Conservation (phyloP, 257 asterid species). For the Agastache rugosa region DNA sequence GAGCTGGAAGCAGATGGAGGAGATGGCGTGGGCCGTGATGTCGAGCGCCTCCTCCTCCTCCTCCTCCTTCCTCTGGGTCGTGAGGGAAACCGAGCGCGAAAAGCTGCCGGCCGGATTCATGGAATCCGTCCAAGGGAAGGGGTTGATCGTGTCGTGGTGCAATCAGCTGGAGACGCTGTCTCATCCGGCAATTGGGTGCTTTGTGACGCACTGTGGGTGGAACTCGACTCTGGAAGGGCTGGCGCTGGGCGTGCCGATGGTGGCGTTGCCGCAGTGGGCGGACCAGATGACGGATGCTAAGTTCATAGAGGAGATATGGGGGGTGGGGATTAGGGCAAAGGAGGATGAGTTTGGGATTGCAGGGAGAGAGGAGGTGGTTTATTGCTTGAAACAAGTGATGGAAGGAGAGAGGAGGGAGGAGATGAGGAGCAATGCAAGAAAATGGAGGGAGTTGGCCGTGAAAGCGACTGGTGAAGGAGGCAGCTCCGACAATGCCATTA, state of each 20-base stretch:
- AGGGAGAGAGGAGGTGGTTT: slow-evolving; percentile 50
- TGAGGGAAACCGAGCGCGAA: slow-evolving; percentile 54
- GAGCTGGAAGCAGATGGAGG: slow-evolving; percentile 59
- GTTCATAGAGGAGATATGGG: slow-evolving; percentile 67
- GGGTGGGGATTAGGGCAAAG: slow-evolving; percentile 58
- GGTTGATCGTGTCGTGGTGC: slow-evolving; percentile 73
- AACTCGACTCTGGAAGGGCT: slow-evolving; percentile 69
- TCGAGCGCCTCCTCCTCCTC: slow-evolving; percentile 43
- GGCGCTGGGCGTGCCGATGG: slow-evolving; percentile 66
- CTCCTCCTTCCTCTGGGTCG: slow-evolving; percentile 65
- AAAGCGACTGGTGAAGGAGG: slow-evolving; percentile 60
- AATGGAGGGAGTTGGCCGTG: slow-evolving; percentile 59
- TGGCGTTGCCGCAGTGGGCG: slow-evolving; percentile 72
- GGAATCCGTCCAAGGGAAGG: slow-evolving; percentile 40
- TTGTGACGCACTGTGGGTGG: slow-evolving; percentile 78
- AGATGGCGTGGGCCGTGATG: slow-evolving; percentile 49
- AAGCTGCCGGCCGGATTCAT: slow-evolving; percentile 52
- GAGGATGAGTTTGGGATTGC: slow-evolving; percentile 65
- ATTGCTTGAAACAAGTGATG: slow-evolving; percentile 58
- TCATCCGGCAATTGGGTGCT: slow-evolving; percentile 62
- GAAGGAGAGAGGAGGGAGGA: slow-evolving; percentile 51
- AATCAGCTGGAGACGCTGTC: slow-evolving; percentile 66
- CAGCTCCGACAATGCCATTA: slow-evolving; percentile 54
- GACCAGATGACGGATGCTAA: slow-evolving; percentile 76
- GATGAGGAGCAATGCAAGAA: slow-evolving; percentile 53